phyloP scores from a whole-genome alignment of 225 moss, liverwort and hornwort genomes.

The Marchantia polymorpha region DNA sequence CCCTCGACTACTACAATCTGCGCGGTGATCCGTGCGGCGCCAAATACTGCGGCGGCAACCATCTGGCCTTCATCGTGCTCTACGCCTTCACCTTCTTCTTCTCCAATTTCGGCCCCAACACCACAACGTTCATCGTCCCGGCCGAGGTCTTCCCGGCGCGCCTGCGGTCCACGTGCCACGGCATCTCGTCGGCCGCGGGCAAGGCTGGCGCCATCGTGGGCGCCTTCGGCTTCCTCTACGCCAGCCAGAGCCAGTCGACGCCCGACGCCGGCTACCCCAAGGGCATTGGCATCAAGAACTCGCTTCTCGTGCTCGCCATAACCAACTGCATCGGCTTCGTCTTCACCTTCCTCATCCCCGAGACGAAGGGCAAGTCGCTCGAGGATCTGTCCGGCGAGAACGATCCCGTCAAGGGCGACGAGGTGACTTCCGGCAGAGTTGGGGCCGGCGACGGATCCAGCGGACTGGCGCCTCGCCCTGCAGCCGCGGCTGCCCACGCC shows the following conservation, averaged over 20 bases:
- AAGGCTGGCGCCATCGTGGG: slow-evolving; percentile 42
- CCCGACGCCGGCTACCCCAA: slow-evolving; percentile 20
- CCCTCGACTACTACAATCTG: slow-evolving; percentile 50
- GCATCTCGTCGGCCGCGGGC: slow-evolving; percentile 34
- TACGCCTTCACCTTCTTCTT: slow-evolving; percentile 58
- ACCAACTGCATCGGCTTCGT: slow-evolving; percentile 27
- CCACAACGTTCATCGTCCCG: slow-evolving; percentile 57
- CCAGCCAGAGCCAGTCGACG: slow-evolving; percentile 17
- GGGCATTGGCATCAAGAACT: slow-evolving; percentile 28
- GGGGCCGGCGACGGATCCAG: not conserved
- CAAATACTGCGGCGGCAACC: slow-evolving; percentile 49
- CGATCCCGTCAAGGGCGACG: slow-evolving; percentile 1
- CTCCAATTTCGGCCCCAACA: slow-evolving; percentile 55
- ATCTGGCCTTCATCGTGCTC: slow-evolving; percentile 45
- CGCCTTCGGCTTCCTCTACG: slow-evolving; percentile 44
- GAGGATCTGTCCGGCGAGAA: slow-evolving; percentile 38
- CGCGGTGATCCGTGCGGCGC: slow-evolving; percentile 22
- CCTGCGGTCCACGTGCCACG: slow-evolving; percentile 39
- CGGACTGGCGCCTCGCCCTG: not conserved
- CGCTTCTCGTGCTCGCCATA: slow-evolving; percentile 25
- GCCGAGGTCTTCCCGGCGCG: slow-evolving; percentile 55
- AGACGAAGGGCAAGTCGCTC: slow-evolving; percentile 34
- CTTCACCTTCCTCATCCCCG: slow-evolving; percentile 30
- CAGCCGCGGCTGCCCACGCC: not conserved
- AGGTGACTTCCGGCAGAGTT: not conserved